Percentiles rank a stretch among this genome's conserved stretches.
Evolutionary conservation across 148 eudicot species (phyloP).

Genomic region (Pharnaceum exiguum): DNA sequence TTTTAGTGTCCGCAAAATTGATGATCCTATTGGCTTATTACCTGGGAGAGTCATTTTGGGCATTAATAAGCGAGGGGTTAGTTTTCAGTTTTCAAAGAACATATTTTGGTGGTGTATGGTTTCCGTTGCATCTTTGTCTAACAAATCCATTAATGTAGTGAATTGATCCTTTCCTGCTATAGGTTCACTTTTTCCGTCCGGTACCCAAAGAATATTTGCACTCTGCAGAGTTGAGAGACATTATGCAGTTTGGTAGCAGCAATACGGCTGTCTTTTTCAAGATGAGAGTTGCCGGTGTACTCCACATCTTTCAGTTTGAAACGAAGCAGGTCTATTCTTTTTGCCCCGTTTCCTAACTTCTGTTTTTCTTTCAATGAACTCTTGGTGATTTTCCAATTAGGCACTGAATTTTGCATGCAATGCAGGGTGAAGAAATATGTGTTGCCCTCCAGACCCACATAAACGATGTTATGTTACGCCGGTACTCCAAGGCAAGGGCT

Average conservation of each 20-base stretch:
- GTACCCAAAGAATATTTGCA: slow-evolving; percentile 97
- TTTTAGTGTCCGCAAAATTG: slow-evolving; percentile 96
- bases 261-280: slow-evolving; percentile 96
- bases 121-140: not conserved
- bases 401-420: slow-evolving; percentile 12
- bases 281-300: slow-evolving; percentile 99
- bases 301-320: slow-evolving; percentile 97
- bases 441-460: slow-evolving; percentile 99
- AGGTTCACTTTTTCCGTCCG: slow-evolving; percentile 99
- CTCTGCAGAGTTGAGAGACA: slow-evolving; percentile 94
- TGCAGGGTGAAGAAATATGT: slow-evolving; percentile 97
- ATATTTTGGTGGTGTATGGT: not conserved
- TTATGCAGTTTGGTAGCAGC: slow-evolving; percentile 99
- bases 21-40: slow-evolving; percentile 96
- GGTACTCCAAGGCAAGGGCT: slow-evolving; percentile 92
- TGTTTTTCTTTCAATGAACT: not conserved
- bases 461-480: slow-evolving; percentile 98
- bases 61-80: slow-evolving; percentile 96
- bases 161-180: not conserved
- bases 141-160: not conserved
- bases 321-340: slow-evolving; percentile 74
- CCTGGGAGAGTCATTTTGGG: slow-evolving; percentile 91
- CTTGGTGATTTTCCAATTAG: not conserved
- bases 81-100: slow-evolving; percentile 19
- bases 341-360: not conserved